A percentile compares a stretch with the other conserved stretches of the same genome.
Conservation (phyloP, 768 basidiomycete species). For the Tephrocybe sp. region DNA sequence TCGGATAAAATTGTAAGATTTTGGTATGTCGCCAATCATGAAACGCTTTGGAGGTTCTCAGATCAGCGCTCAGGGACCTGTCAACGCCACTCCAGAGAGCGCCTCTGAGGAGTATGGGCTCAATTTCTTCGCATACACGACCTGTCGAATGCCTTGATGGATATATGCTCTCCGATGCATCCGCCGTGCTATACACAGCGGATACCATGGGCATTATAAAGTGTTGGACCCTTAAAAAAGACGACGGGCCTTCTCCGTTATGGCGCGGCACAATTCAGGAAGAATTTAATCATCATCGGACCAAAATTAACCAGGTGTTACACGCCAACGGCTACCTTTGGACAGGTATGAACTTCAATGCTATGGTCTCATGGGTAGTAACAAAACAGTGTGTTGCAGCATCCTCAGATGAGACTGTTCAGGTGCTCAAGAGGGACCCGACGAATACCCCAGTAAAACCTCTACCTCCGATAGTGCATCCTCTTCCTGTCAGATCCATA, state of each 20-base stretch:
- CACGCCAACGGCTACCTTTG: conserved; percentile 76
- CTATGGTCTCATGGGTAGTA: neutral
- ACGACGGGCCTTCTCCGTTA: conserved; percentile 33
- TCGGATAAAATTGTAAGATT: conserved; percentile 88
- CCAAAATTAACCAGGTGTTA: conserved; percentile 74
- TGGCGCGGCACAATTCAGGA: conserved; percentile 52
- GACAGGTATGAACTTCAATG: conserved; percentile 60
- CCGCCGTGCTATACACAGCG: conserved; percentile 69
- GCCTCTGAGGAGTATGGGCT: conserved; percentile 55
- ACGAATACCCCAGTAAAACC: conserved; percentile 29
- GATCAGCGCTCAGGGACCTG: conserved; percentile 54
- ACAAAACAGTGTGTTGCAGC: conserved; percentile 43
- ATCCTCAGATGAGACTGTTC: conserved; percentile 86
- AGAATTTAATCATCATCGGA: conserved; percentile 75
- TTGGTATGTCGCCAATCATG: conserved; percentile 70
- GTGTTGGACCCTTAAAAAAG: conserved; percentile 68
- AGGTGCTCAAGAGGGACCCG: conserved; percentile 51
- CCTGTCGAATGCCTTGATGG: conserved; percentile 82
- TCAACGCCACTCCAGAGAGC: conserved; percentile 40
- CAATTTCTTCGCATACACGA: conserved; percentile 81
- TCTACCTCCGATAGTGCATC: conserved; percentile 56
- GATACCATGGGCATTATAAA: conserved; percentile 94
- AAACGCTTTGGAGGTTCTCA: neutral
- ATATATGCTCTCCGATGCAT: conserved; percentile 41
- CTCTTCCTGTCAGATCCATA: conserved; percentile 67